A percentile compares a stretch with the other conserved stretches of the same genome.
These are phyloP conservation scores for Hebeloma cylindrosporum DNA, from an alignment of 768 basidiomycete genomes.

Conservation along the genomic window DNA sequence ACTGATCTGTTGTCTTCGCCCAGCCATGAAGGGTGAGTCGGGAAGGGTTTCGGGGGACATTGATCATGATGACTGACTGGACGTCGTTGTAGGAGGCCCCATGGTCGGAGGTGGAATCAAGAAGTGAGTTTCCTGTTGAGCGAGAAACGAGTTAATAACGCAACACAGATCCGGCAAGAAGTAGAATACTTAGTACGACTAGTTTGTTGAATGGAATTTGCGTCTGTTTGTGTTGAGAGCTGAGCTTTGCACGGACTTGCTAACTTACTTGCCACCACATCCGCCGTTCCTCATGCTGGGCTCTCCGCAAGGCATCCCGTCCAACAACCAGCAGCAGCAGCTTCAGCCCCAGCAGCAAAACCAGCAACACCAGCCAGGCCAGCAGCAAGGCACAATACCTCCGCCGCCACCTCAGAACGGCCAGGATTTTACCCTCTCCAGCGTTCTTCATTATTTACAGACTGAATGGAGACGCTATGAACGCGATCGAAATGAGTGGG, in stretches of 20 bases:
- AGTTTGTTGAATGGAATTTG: conserved; percentile 32
- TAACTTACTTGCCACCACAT: conserved; percentile 17
- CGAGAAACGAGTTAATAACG: conserved; percentile 7
- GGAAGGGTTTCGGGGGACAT: not conserved
- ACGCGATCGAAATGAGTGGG: conserved; percentile 99
- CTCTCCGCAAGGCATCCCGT: conserved; percentile 63
- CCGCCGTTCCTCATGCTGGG: conserved; percentile 61
- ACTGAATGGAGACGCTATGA: conserved; percentile 98
- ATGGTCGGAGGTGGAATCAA: conserved; percentile 77
- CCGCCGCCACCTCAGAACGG: conserved; percentile 82
- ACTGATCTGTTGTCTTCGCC: conserved; percentile 10
- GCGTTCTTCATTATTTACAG: conserved; percentile 95
- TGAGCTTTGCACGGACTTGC: conserved; percentile 6
- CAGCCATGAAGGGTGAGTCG: conserved; percentile 56
- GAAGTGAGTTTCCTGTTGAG: conserved; percentile 57
- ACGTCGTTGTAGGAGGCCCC: conserved; percentile 53
- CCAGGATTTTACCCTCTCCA: conserved; percentile 91
- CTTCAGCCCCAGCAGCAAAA: conserved; percentile 61
- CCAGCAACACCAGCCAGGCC: conserved; percentile 49
- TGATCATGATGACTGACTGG: conserved; percentile 8
- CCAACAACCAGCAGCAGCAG: conserved; percentile 60
- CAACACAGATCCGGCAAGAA: conserved; percentile 68
- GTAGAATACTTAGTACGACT: conserved; percentile 32
- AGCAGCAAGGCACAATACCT: conserved; percentile 56
- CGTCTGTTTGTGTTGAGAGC: conserved; percentile 37